phyloP scores from a whole-genome alignment of 1,284 basidiomycete genomes.

The Boletellus dicymbophilus region DNA sequence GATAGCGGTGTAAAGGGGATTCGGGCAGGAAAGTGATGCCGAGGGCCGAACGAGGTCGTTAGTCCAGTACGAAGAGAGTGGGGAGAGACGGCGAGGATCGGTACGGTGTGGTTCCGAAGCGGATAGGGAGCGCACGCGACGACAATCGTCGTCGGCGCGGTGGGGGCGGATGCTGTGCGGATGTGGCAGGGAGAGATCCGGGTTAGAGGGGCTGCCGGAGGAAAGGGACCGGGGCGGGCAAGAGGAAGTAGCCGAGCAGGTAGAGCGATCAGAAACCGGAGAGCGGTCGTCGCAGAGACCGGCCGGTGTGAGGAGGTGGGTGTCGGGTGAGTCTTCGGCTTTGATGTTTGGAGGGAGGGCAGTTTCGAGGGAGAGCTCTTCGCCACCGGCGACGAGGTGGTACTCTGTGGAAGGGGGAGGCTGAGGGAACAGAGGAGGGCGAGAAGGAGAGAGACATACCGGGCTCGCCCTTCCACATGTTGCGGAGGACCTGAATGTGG shows the following conservation, averaged over 20 bases:
- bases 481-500: slow-evolving; percentile 79
- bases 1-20: slow-evolving; percentile 26
- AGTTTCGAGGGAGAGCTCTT: slow-evolving; percentile 63
- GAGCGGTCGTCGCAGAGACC: slow-evolving; percentile 34
- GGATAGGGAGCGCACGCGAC: slow-evolving; percentile 34
- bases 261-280: slow-evolving; percentile 34
- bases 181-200: slow-evolving; percentile 31
- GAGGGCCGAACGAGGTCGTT: slow-evolving; percentile 28
- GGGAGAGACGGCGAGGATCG: slow-evolving; percentile 36
- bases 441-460: slow-evolving; percentile 41
- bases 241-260: slow-evolving; percentile 28
- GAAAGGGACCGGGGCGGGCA: slow-evolving; percentile 27
- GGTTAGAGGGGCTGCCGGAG: slow-evolving; percentile 12
- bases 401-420: slow-evolving; percentile 45
- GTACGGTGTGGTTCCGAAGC: slow-evolving; percentile 27
- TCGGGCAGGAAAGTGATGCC: slow-evolving; percentile 30
- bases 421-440: slow-evolving; percentile 8
- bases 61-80: slow-evolving; percentile 33
- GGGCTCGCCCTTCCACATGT: slow-evolving; percentile 84
- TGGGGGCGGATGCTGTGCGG: slow-evolving; percentile 20
- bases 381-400: slow-evolving; percentile 70
- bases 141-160: slow-evolving; percentile 28
- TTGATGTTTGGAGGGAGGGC: slow-evolving; percentile 45
- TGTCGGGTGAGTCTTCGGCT: slow-evolving; percentile 46
- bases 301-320: slow-evolving; percentile 37